Percentiles rank a stretch among this genome's conserved stretches.
These are phyloP conservation scores for Puccinia triticina DNA, from an alignment of 1,284 basidiomycete species.

Conservation along the genomic window DNA sequence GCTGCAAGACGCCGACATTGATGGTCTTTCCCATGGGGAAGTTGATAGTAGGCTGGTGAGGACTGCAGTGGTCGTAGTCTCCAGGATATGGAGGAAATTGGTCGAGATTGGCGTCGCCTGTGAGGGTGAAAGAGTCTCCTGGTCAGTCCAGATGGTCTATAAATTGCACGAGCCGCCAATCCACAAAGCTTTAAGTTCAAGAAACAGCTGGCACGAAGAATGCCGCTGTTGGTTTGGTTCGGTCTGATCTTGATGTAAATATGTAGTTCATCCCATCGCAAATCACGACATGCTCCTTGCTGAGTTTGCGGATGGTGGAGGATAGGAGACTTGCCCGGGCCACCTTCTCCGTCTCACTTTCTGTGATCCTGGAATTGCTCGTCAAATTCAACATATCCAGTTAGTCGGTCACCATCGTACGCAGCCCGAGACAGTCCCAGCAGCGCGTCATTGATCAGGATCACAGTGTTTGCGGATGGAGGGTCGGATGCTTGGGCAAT, in stretches of 20 bases:
- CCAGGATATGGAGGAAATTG: constrained; percentile 46
- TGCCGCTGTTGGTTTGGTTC: neutral
- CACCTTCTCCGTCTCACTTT: constrained; percentile 48
- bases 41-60: constrained; percentile 40
- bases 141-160: neutral
- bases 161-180: neutral
- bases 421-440: constrained; percentile 28
- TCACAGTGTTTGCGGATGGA: constrained; percentile 1
- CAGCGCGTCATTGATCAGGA: constrained; percentile 29
- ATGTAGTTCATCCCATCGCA: constrained; percentile 51
- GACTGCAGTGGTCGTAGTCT: constrained; percentile 31
- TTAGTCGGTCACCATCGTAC: constrained; percentile 38
- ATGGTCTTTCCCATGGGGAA: constrained; percentile 46
- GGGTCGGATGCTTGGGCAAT: neutral
- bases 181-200: neutral
- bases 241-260: no score
- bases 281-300: constrained; percentile 36
- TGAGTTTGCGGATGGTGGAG: constrained; percentile 35
- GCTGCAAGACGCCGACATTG: constrained; percentile 39
- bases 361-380: constrained; percentile 13
- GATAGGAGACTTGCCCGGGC: constrained; percentile 35
- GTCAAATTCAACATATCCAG: constrained; percentile 9
- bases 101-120: constrained; percentile 47
- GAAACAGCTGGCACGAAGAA: neutral
- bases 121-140: neutral